Base-by-base conservation (phyloP, 2,329 filamentous ascomycete species). In the Colletotrichum sidae region DNA sequence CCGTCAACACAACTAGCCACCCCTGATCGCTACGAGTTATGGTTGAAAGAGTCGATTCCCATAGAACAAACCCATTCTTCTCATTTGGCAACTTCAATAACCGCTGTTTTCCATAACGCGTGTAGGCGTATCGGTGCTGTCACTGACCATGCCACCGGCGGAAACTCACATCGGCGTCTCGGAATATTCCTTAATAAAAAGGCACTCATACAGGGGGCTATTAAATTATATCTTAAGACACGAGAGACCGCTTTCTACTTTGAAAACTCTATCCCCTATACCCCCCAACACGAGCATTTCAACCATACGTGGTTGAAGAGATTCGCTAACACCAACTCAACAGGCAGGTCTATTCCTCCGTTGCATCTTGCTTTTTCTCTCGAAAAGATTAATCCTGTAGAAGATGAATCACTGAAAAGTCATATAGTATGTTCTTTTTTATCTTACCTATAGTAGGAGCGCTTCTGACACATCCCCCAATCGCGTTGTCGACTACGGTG, bases 211-310 rank as follows among this genome's bases (percentile, higher is more conserved):
- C 86, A 86, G 35, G 86, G 86, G 58, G 86, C 86, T 47, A 79
- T 89, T 1, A 74, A 88, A 41, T 88, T 85, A 2, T 77, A 88
- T 1, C 76, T 88, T 58, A 88, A 88, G 77, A 85, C 82, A 2
- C 86, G 88, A 76, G 86, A 89, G 70, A 88, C 86, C 2, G 86
- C 83, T 0, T 89, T 82, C 74, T 89, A 88, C 78, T 89, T 89
- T 68, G 86, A 90, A 67, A 82, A 82, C 13, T 80, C 79, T 34
- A 79, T 89, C 71, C 86, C 86, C 0, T 89, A 89, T 72, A 79
- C 81, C 12, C 87, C 87, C 34, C 81, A 79, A 69, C 89, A 88
- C 74, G 76, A 79, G 69, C 87, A 89, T 77, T 87, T 83, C 73
- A 88, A 89, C 76, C 81, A 86, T 9, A 86, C 78, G n/a, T 60